These are phyloP conservation scores for Sporisorium sorghi DNA, from an alignment of 1,284 basidiomycete genomes.

Conservation along the genomic window DNA sequence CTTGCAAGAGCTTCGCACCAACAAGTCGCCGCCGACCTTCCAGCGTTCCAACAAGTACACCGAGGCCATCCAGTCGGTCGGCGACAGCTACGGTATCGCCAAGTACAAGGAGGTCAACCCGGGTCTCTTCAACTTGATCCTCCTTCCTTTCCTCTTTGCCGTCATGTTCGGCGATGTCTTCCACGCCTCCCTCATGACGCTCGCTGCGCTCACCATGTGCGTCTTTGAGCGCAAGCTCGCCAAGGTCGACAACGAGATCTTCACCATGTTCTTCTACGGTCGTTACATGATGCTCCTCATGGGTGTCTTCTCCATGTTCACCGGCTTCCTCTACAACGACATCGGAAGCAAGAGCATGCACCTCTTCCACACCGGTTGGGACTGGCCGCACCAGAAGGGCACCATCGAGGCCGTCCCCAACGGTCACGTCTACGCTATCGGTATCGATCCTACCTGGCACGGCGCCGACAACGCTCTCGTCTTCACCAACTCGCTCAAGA, in stretches of 20 bases:
- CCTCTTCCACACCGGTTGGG: slow-evolving; percentile 90
- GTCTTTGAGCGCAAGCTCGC: slow-evolving; percentile 83
- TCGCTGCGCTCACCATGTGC: slow-evolving; percentile 86
- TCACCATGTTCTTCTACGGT: slow-evolving; percentile 92
- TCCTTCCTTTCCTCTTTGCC: slow-evolving; percentile 98
- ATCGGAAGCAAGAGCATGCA: slow-evolving; percentile 94
- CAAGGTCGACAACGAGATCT: slow-evolving; percentile 85
- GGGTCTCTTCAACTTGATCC: slow-evolving; percentile 90
- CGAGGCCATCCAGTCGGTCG: slow-evolving; percentile 95
- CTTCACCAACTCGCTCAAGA: slow-evolving; percentile 99
- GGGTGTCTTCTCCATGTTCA: slow-evolving; percentile 92
- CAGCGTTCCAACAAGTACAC: slow-evolving; percentile 96
- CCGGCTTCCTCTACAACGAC: slow-evolving; percentile 98
- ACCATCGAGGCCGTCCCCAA: slow-evolving; percentile 70
- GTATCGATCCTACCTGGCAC: slow-evolving; percentile 95
- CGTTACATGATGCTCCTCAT: slow-evolving; percentile 98
- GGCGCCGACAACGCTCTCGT: slow-evolving; percentile 90
- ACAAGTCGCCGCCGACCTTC: slow-evolving; percentile 94
- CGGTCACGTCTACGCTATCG: slow-evolving; percentile 84
- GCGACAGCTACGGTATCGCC: slow-evolving; percentile 96
- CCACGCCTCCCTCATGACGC: slow-evolving; percentile 86
- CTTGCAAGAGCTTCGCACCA: slow-evolving; percentile 87
- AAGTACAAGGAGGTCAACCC: slow-evolving; percentile 98
- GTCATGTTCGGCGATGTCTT: slow-evolving; percentile 99
- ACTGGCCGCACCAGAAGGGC: slow-evolving; percentile 74